Conservation (phyloP, 163 green algal genomes). For the Volvox carteri region DNA sequence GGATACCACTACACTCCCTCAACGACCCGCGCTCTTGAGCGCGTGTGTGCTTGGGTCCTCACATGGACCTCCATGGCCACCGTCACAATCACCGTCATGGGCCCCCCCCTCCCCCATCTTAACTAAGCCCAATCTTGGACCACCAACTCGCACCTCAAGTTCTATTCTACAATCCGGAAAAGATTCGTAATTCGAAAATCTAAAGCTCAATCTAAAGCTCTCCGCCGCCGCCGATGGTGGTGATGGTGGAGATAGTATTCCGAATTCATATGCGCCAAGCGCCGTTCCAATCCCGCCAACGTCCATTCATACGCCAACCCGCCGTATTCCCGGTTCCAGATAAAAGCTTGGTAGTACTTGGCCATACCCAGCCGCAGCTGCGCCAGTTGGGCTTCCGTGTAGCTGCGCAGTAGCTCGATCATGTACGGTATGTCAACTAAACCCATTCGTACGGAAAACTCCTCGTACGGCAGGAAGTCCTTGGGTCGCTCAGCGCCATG, state of each 20-base stretch:
- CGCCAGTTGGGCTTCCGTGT: conserved; percentile 13
- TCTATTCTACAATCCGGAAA: too few relatives aligned
- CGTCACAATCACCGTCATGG: too few relatives aligned
- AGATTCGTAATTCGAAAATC: not conserved
- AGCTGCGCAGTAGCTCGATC: conserved; percentile 39
- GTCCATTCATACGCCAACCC: conserved; percentile 49
- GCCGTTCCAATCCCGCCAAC: conserved; percentile 33
- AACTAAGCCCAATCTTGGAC: too few relatives aligned
- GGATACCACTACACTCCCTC: too few relatives aligned
- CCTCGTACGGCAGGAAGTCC: conserved; percentile 54
- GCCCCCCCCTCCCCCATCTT: too few relatives aligned
- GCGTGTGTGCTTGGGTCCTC: too few relatives aligned
- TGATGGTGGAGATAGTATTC: not conserved
- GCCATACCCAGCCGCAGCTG: conserved; percentile 42
- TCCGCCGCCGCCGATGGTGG: not conserved
- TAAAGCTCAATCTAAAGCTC: not conserved
- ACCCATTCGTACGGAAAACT: conserved; percentile 49
- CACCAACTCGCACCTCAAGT: too few relatives aligned
- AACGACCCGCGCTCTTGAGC: too few relatives aligned
- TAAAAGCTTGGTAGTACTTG: conserved; percentile 27
- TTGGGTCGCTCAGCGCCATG: not conserved
- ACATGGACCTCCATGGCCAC: too few relatives aligned
- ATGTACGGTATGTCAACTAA: conserved; percentile 24
- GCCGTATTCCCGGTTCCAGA: conserved; percentile 17
- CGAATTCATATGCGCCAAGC: not conserved